phyloP scores from a whole-genome alignment of 192 early-diverging fungal genomes.

The Lobosporangium transversale region DNA sequence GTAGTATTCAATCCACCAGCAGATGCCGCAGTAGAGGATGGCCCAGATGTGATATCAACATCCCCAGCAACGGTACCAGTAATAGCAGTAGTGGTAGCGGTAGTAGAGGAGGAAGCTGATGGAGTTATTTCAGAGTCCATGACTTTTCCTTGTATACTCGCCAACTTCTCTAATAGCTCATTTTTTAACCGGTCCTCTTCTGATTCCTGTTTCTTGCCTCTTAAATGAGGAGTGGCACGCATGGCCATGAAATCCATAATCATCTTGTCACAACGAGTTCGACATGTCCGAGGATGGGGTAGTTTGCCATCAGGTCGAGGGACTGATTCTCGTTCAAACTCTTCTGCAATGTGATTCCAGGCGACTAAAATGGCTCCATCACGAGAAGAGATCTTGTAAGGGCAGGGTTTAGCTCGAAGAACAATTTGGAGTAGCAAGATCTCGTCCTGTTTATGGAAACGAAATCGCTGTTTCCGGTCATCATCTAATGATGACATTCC shows the following conservation, averaged over 20 bases:
- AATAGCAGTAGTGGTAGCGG: neutral
- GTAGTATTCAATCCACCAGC: neutral
- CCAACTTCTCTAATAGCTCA: conserved; percentile 16
- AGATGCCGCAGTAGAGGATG: neutral
- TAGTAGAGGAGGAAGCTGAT: neutral
- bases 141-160: conserved; percentile 10
- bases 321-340: conserved; percentile 18
- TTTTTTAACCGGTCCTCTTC: conserved; percentile 33
- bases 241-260: conserved; percentile 18
- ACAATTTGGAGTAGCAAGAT: conserved; percentile 34
- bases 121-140: neutral
- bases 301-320: conserved; percentile 29
- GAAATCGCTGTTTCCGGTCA: conserved; percentile 40
- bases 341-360: conserved; percentile 37
- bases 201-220: conserved; percentile 19
- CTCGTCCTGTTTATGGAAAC: conserved; percentile 48
- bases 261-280: conserved; percentile 43
- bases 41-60: neutral
- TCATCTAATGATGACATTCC: conserved; percentile 20
- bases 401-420: conserved; percentile 30
- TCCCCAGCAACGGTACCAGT: neutral
- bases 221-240: conserved; percentile 6
- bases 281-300: conserved; percentile 33
- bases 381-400: conserved; percentile 35
- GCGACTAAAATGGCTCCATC: conserved; percentile 46